Evolutionary conservation across 2,329 filamentous ascomycete species (phyloP), one percentile per base, ranked within the genome.

Genomic region (Grosmannia clavigera): DNA sequence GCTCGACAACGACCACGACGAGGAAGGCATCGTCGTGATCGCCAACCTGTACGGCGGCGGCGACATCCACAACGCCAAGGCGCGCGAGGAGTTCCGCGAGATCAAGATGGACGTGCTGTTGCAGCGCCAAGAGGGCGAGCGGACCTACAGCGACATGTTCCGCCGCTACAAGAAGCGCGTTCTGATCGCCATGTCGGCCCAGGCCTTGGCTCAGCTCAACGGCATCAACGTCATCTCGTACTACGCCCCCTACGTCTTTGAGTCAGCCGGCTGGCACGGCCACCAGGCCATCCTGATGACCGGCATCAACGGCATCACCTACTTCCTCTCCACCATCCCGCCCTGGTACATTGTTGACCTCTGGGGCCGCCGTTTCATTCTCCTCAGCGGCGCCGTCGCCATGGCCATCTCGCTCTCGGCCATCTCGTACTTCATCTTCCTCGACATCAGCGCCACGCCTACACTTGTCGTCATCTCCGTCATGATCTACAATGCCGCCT

Each of bases 151-250:
- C 48, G 94, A 97, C 64, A 99, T 99, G 94, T 99, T 97, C 79
- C 86, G 82, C 68, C 85, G 90, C 64, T 97, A 97, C 77, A 83
- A 81, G 70, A 94, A 88, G 68, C 90, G 94, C 58, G 92, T 97
- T 65, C 90, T 97, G 69, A 97, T 97, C 71, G 94, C 94, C 74
- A 97, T 97, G 94, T 97, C 92, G 40, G 94, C 94, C 4, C 94
- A 97, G 73, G 91, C 86, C 6, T 83, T 99, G 65, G 94, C 94
- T 33, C 94, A 99, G 74, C 83, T 99, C 59, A 97, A 97, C 75
- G 94, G 94, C 65, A 99, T 99, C 77, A 99, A 99, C 74, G 94
- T 99, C 70, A 99, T 99, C 64, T 97, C 92, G 1, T 99, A 97
- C 78, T 99, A 99, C 70, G 94, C 94, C 1, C 94, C 94, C 0